A percentile compares a stretch with the other conserved stretches of the same genome.
Conservation (phyloP, 495 filamentous ascomycete species). For the Aspergillus ellipticus region DNA sequence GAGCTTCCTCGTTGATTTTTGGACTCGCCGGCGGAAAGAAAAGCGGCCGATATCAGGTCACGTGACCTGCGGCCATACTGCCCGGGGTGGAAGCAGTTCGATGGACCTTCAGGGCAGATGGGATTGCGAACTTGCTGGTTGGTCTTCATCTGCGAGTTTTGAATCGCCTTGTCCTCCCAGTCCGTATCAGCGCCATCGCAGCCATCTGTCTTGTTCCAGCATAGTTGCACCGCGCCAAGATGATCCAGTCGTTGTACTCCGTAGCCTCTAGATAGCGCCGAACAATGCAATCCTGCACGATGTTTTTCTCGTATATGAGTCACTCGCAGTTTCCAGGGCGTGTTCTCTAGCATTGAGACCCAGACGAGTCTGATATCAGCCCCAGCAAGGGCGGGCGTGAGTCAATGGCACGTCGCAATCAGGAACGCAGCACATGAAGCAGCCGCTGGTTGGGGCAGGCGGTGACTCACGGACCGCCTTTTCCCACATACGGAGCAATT, state of each 20-base stretch:
- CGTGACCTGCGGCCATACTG: slow-evolving; percentile 4
- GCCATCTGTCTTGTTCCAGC: too few relatives aligned
- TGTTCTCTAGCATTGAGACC: too few relatives aligned
- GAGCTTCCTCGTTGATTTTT: slow-evolving; percentile 14
- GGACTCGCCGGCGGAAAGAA: slow-evolving; percentile 18
- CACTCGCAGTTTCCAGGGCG: too few relatives aligned
- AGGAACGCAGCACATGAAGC: background rate
- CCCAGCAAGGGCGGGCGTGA: background rate
- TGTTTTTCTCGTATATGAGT: too few relatives aligned
- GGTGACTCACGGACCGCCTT: slow-evolving; percentile 15
- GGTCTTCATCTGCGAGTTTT: too few relatives aligned
- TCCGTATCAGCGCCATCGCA: too few relatives aligned
- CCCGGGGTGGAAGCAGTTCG: background rate
- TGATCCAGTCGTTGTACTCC: too few relatives aligned
- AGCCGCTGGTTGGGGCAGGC: slow-evolving; percentile 9
- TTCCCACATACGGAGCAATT: slow-evolving; percentile 19
- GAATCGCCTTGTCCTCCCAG: too few relatives aligned
- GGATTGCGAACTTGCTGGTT: background rate
- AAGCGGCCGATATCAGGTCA: slow-evolving; percentile 17
- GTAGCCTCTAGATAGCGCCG: too few relatives aligned
- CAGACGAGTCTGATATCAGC: background rate
- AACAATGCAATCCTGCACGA: too few relatives aligned
- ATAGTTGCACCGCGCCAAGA: too few relatives aligned
- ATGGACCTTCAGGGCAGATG: background rate
- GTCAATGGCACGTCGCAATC: background rate